Evolutionary conservation across 179 eudicot species (phyloP).

Genomic region (Camellia oleifera): DNA sequence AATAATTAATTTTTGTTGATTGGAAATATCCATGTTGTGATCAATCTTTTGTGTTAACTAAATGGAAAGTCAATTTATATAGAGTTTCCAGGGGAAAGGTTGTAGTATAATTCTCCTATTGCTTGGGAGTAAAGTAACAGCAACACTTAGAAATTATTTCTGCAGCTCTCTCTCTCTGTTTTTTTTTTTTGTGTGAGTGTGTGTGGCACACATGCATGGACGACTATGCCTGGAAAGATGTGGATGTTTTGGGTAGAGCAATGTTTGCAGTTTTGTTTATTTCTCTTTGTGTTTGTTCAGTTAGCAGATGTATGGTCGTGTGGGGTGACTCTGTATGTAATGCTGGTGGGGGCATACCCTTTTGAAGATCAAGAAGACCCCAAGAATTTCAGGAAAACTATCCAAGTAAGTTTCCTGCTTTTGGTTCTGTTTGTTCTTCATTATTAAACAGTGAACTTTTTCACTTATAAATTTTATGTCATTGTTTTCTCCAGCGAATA

Average conservation of each 20-base stretch:
- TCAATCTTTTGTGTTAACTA: background rate
- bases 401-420: constrained; percentile 47
- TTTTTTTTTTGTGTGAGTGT: background rate
- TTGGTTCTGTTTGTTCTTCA: background rate
- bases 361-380: constrained; percentile 95
- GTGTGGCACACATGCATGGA: too few species aligned
- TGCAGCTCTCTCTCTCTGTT: background rate
- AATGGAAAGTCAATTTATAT: background rate
- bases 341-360: constrained; percentile 93
- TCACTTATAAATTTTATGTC: background rate
- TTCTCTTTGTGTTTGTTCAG: constrained; percentile 36
- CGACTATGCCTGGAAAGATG: background rate
- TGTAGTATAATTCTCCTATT: background rate
- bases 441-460: background rate
- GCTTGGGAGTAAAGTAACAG: background rate
- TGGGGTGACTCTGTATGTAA: constrained; percentile 94
- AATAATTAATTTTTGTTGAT: background rate
- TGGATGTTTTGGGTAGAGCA: background rate
- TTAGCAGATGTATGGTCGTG: constrained; percentile 99
- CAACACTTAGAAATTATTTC: background rate
- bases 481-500: constrained; percentile 48
- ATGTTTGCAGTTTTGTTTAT: constrained; percentile 4
- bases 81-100: background rate
- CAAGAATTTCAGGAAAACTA: constrained; percentile 84
- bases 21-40: background rate